Base-by-base conservation (phyloP, 1,284 basidiomycete species). In the Lignosus rhinocerotis region DNA sequence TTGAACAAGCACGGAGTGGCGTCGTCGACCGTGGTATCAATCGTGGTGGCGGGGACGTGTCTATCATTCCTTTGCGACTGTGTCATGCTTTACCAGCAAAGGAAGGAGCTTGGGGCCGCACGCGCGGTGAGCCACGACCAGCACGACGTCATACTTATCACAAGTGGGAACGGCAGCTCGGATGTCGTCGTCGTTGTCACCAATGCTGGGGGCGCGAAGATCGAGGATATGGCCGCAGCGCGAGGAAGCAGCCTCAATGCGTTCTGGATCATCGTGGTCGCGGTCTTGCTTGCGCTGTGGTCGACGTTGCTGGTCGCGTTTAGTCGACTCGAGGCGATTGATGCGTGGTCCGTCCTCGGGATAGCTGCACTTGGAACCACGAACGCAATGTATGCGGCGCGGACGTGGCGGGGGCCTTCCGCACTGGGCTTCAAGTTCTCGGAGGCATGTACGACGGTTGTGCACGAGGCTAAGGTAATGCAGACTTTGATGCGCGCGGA, bases 211-310 rank as follows among this genome's bases (percentile, higher is more conserved):
- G 68, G 68, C 17, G 48, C 69, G 33, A 63, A 66, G 19, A 61
- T 73, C 25, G 67, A 66, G 51, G 71, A 71, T 51, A 58, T 72
- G 31, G 72, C 72, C 6, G 59, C 47, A 3, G 62, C 49, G 21
- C 62, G 66, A n/a, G 56, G 53, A 4, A 53, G 48, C n/a, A 25
- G 45, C n/a, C 51, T 55, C 11, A 51, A 46, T n/a, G 3, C 17
- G 8, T 49, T 16, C 44, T 48, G 61, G 10, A 41, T 52, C 41
- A 11, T 50, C 34, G 47, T 48, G 34, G 42, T 60, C 31, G 61
- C 45, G 9, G 39, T 53, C 16, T 57, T 69, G 10, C 43, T 61
- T n/a, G 38, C 60, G 32, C 52, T 67, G 25, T 70, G 67, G 67
- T 43, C 58, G 14, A 61, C 49, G 11, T 44, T 64, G 41, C 56